phyloP scores from a whole-genome alignment of 2,329 filamentous ascomycete species.

The Pseudophaeomoniella oleicola region DNA sequence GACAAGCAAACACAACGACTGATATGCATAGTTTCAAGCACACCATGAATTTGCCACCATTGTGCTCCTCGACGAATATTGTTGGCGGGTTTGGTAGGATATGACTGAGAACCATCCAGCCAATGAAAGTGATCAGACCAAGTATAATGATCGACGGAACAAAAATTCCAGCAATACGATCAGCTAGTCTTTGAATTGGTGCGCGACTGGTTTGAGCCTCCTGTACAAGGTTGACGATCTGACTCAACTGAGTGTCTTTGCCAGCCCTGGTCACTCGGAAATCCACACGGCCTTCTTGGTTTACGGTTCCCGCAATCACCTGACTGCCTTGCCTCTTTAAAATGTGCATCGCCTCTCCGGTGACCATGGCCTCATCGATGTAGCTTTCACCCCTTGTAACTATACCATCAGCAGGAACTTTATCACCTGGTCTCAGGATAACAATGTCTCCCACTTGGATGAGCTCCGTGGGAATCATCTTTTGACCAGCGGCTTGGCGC shows the following conservation, averaged over 20 bases:
- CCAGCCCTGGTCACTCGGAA: constrained; percentile 86
- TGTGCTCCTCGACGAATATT: constrained; percentile 67
- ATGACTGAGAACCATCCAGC: constrained; percentile 93
- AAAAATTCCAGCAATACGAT: constrained; percentile 84
- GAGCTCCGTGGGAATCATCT: constrained; percentile 79
- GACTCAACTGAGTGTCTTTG: constrained; percentile 88
- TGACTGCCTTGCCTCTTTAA: constrained; percentile 67
- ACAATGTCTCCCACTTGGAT: constrained; percentile 90
- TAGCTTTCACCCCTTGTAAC: constrained; percentile 84
- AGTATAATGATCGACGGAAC: constrained; percentile 78
- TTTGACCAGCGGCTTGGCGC: constrained; percentile 51
- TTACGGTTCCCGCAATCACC: constrained; percentile 89
- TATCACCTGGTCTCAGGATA: constrained; percentile 84
- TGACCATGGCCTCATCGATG: constrained; percentile 96
- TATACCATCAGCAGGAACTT: constrained; percentile 83
- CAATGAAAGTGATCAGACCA: constrained; percentile 69
- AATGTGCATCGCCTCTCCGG: constrained; percentile 90
- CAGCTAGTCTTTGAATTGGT: constrained; percentile 85
- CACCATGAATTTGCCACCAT: constrained; percentile 88
- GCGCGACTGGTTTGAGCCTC: constrained; percentile 89
- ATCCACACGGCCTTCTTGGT: constrained; percentile 80
- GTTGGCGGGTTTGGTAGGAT: constrained; percentile 68
- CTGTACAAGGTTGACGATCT: constrained; percentile 97
- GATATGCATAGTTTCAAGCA: constrained; percentile 96
- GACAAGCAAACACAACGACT: constrained; percentile 95